phyloP scores from a whole-genome alignment of 1,284 basidiomycete genomes.

The Heimioporus retisporus region DNA sequence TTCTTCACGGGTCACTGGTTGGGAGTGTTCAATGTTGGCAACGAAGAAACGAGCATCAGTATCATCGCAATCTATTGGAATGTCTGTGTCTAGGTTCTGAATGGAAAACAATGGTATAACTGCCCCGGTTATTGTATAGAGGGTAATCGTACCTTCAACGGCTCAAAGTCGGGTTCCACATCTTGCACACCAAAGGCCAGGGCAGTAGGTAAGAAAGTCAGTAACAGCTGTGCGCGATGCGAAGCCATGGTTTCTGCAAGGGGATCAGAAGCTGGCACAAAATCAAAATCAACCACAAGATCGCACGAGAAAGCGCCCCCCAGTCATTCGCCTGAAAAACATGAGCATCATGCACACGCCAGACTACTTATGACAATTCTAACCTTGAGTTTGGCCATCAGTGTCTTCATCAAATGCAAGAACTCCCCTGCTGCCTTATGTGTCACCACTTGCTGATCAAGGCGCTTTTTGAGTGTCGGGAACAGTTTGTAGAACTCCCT shows the following conservation, averaged over 20 bases:
- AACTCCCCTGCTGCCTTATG: constrained; percentile 65
- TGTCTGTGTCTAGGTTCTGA: constrained; percentile 62
- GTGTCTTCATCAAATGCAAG: constrained; percentile 64
- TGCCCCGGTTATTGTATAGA: background rate
- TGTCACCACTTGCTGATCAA: constrained; percentile 60
- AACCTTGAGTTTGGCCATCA: constrained; percentile 76
- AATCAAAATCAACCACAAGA: background rate
- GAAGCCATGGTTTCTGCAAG: constrained; percentile 63
- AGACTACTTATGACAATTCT: background rate
- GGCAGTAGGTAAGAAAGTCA: constrained; percentile 54
- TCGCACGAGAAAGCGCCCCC: constrained; percentile 68
- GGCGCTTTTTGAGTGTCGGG: constrained; percentile 52
- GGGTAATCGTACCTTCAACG: constrained; percentile 53
- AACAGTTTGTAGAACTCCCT: constrained; percentile 67
- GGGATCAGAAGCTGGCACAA: constrained; percentile 2
- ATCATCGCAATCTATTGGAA: constrained; percentile 48
- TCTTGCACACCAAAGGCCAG: constrained; percentile 58
- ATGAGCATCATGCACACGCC: background rate
- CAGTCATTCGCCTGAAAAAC: constrained; percentile 64
- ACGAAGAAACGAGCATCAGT: constrained; percentile 51
- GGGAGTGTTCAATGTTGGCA: constrained; percentile 28
- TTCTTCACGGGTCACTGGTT: constrained; percentile 36
- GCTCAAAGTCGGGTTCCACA: constrained; percentile 54
- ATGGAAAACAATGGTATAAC: background rate
- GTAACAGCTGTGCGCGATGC: constrained; percentile 59